Conservation (phyloP, 306 rosid species). For the Trifolium dubium region DNA sequence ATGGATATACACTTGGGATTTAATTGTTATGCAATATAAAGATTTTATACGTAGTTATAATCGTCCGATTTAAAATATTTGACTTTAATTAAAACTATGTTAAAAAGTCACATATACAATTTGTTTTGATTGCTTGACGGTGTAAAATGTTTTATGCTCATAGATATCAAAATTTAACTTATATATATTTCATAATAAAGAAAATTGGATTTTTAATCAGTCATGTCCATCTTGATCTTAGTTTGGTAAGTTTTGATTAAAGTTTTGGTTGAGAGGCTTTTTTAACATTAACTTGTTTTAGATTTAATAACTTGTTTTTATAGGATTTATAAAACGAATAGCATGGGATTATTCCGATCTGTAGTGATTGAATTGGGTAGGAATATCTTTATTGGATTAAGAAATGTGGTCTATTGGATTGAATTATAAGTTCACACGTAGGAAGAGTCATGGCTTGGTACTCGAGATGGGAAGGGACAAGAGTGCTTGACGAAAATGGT, state of each 20-base stretch:
- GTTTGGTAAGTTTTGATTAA: constrained; percentile 14
- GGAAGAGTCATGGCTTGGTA: neutral
- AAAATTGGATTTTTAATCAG: constrained; percentile 6
- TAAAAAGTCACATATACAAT: neutral
- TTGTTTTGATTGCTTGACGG: no score
- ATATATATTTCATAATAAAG: neutral
- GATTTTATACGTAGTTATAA: neutral
- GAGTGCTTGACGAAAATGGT: neutral
- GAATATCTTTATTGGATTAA: neutral
- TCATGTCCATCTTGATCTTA: neutral
- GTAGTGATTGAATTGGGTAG: neutral
- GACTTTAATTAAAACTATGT: neutral
- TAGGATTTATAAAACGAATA: neutral
- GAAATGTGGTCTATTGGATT: neutral
- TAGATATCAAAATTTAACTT: neutral
- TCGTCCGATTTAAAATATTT: neutral
- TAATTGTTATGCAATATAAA: neutral
- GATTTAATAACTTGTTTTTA: neutral
- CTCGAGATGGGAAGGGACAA: neutral
- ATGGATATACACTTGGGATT: constrained; percentile 8
- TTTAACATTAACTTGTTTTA: neutral
- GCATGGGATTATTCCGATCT: neutral
- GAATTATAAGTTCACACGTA: constrained; percentile 9
- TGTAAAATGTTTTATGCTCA: no score
- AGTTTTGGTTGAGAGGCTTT: neutral